phyloP scores from a whole-genome alignment of 768 basidiomycete species.

The Suillus spraguei region DNA sequence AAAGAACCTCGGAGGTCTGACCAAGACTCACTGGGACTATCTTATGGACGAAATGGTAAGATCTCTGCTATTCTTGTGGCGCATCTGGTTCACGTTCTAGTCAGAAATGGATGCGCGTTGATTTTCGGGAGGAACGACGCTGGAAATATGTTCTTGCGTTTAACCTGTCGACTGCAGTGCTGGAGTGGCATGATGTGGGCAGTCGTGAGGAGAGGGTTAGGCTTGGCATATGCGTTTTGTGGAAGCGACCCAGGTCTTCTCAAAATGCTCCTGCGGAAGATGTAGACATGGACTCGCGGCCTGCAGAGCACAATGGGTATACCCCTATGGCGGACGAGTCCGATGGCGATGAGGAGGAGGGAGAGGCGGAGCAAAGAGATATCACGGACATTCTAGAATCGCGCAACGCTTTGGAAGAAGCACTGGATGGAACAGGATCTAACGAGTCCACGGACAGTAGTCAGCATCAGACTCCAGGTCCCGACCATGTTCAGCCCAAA shows the following conservation, averaged over 20 bases:
- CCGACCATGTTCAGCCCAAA: slow-evolving; percentile 43
- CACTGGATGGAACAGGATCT: slow-evolving; percentile 44
- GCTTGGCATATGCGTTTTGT: slow-evolving; percentile 68
- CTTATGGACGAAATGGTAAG: slow-evolving; percentile 91
- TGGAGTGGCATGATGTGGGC: slow-evolving; percentile 84
- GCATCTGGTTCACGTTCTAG: slow-evolving; percentile 9
- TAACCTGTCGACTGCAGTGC: slow-evolving; percentile 76
- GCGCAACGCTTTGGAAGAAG: slow-evolving; percentile 55
- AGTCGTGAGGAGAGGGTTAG: slow-evolving; percentile 63
- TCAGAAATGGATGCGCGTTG: slow-evolving; percentile 95
- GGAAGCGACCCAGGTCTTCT: slow-evolving; percentile 52
- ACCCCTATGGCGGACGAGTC: slow-evolving; percentile 39
- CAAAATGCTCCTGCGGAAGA: slow-evolving; percentile 36
- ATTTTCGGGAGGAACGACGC: slow-evolving; percentile 91
- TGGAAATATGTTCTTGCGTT: slow-evolving; percentile 91
- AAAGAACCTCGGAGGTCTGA: slow-evolving; percentile 69
- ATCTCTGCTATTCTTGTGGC: slow-evolving; percentile 8
- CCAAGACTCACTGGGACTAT: slow-evolving; percentile 94
- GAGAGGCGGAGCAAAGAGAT: slow-evolving; percentile 54
- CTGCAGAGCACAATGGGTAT: slow-evolving; percentile 12
- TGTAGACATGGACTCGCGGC: slow-evolving; percentile 34
- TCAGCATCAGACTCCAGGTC: slow-evolving; percentile 32
- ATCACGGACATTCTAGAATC: slow-evolving; percentile 65
- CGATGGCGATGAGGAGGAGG: slow-evolving; percentile 61
- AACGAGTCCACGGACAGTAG: slow-evolving; percentile 38